Evolutionary conservation across 2,329 filamentous ascomycete genomes (phyloP).

Genomic region (Cladorrhinum sp.): DNA sequence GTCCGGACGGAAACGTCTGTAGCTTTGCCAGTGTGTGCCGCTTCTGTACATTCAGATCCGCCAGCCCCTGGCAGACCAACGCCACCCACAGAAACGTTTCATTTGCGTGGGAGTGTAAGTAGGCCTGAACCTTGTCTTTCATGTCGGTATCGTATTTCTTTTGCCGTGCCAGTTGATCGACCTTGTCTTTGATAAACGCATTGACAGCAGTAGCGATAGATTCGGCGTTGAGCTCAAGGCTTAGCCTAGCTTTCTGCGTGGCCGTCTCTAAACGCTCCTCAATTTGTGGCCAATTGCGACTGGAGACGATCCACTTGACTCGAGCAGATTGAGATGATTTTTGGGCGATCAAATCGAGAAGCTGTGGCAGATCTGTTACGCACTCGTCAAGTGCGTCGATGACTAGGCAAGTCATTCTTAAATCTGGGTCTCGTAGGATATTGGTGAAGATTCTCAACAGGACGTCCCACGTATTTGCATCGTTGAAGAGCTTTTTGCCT

Average conservation of each 20-base stretch:
- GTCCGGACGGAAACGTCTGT: conserved; percentile 15
- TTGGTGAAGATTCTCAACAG: conserved; percentile 38
- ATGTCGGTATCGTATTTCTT: conserved; percentile 27
- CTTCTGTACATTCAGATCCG: conserved; percentile 15
- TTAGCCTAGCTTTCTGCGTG: conserved; percentile 28
- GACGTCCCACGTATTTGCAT: conserved; percentile 38
- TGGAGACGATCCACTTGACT: conserved; percentile 43
- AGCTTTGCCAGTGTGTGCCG: conserved; percentile 12
- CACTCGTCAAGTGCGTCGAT: conserved; percentile 51
- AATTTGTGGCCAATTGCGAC: conserved; percentile 39
- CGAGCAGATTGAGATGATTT: conserved; percentile 21
- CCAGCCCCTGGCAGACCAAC: conserved; percentile 37
- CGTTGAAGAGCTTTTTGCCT: conserved; percentile 35
- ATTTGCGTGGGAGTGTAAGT: conserved; percentile 33
- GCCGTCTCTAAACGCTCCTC: conserved; percentile 27
- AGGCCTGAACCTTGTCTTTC: conserved; percentile 17
- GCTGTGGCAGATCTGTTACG: conserved; percentile 24
- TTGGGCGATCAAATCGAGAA: conserved; percentile 36
- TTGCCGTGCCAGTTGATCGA: conserved; percentile 27
- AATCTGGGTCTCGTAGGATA: conserved; percentile 37
- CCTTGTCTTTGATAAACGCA: conserved; percentile 36
- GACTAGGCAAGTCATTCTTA: conserved; percentile 36
- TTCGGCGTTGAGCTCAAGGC: conserved; percentile 37
- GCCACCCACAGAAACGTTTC: conserved; percentile 46
- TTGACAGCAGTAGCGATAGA: conserved; percentile 10